Evolutionary conservation across 1,139 yeast species (phyloP).

Genomic region (Sugiyamaella pinicola): DNA sequence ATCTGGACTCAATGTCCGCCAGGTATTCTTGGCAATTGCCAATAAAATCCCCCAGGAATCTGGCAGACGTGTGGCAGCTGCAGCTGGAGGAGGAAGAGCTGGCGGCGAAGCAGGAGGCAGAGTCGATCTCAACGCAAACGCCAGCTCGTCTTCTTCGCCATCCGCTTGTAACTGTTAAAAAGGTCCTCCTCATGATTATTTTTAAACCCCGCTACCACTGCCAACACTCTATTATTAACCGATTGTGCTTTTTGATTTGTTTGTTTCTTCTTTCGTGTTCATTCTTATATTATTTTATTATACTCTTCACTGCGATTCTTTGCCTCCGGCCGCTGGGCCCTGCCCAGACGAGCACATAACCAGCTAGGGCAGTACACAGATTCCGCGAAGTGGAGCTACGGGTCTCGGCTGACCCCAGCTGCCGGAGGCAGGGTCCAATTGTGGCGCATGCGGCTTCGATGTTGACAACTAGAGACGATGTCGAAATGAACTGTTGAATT

Average conservation of each 20-base stretch:
- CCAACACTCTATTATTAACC: slow-evolving; percentile 3
- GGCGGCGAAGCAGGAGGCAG: slow-evolving; percentile 27
- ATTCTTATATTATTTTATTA: slow-evolving; percentile 2
- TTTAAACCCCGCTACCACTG: not conserved
- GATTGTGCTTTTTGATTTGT: not conserved
- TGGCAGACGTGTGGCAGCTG: slow-evolving; percentile 24
- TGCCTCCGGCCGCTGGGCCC: too few species aligned
- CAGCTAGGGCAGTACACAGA: too few species aligned
- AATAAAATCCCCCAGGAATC: slow-evolving; percentile 67
- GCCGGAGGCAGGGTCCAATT: not conserved
- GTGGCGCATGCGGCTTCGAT: slow-evolving; percentile 3
- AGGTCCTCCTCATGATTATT: slow-evolving; percentile 4
- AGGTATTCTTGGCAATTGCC: slow-evolving; percentile 89
- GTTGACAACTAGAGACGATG: not conserved
- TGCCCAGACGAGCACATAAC: too few species aligned
- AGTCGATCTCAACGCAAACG: slow-evolving; percentile 28
- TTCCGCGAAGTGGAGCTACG: not conserved
- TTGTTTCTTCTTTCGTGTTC: not conserved
- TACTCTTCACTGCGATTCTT: too few species aligned
- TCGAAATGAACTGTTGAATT: too few species aligned
- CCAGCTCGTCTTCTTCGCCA: slow-evolving; percentile 22
- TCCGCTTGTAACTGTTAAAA: slow-evolving; percentile 30
- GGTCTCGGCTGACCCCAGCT: slow-evolving; percentile 1
- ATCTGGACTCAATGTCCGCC: slow-evolving; percentile 87
- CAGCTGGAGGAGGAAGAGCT: slow-evolving; percentile 19